Base-by-base conservation (phyloP, 306 rosid species). In the Comarum palustre region DNA sequence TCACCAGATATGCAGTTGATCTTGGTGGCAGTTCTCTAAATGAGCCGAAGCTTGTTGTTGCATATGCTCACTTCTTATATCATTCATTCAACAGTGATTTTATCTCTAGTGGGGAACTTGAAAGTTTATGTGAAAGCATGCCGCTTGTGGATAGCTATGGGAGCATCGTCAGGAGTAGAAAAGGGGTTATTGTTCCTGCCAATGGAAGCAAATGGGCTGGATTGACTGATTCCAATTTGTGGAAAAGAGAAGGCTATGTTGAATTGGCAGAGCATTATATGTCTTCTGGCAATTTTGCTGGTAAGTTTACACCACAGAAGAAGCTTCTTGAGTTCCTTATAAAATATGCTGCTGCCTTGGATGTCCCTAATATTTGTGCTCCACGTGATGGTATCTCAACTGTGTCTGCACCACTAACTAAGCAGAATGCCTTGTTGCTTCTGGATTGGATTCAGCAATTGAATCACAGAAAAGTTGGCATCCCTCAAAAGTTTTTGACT, bases 131-230 rank as follows among this genome's bases (percentile, higher is more conserved):
- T 25, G 16, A 47, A 2, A 31, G 22, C 5, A 75, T 90, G 90
- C 96, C 98, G 0, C 85, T 92, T 9, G 79, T 92, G 41, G 89
- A 87, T 84, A 85, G 57, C 27, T 80, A 87, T 22, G 92, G 95
- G 6, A 0, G 19, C 24, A 77, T 85, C 13, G 22, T 4, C 6
- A 43, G 29, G 38, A 0, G 31, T 25, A 50, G 83, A 51, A 8
- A 3, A 0, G 82, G 82, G 68, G 83, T 90, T 69, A 82, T 88
- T 57, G 82, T 90, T 24, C 98, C 96, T 4, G 90, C 92, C 51
- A 82, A 80, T 3, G 82, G 65, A 60, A 90, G 98, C 82, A 85
- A 84, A 57, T 92, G 98, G 96, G 84, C 84, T 4, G 76, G 39
- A 27, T 75, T 90, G 83, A 72, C 85, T 50, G 86, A 60, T 63